Conservation (phyloP, 495 filamentous ascomycete species). For the Daldinia grandis region DNA sequence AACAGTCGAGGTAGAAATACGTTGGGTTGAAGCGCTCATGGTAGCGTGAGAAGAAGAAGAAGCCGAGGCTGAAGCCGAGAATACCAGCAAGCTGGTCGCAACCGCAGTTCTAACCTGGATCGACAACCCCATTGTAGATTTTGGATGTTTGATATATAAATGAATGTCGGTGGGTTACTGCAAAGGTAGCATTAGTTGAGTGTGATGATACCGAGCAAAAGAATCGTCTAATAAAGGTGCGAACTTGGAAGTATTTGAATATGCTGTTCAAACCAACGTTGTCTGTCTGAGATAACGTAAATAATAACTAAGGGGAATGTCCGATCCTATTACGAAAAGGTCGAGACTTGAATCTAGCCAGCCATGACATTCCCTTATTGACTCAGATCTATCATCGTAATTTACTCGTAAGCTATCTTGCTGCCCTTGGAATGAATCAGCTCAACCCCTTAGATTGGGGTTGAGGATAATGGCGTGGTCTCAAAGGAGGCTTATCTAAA, state of each 20-base stretch:
- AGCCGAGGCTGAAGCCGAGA: constrained; percentile 3
- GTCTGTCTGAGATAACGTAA: background rate
- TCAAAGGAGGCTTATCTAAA: background rate
- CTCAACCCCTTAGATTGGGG: background rate
- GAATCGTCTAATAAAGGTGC: too few species aligned
- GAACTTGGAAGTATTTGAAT: background rate
- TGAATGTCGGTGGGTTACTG: background rate
- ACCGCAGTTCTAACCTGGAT: constrained; percentile 32
- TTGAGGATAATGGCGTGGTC: background rate
- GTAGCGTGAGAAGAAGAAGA: constrained; percentile 8
- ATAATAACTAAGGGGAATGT: background rate
- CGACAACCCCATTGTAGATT: constrained; percentile 39
- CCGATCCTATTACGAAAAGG: background rate
- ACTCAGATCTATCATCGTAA: background rate
- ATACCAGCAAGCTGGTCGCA: constrained; percentile 39
- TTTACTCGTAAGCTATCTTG: background rate
- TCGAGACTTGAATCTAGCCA: background rate
- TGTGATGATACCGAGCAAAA: background rate
- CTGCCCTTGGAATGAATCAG: background rate
- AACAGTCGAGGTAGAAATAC: background rate
- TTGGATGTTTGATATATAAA: background rate
- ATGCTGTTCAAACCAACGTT: background rate
- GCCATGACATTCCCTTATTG: background rate
- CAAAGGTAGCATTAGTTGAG: background rate
- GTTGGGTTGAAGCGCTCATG: too few species aligned